Conservation (phyloP, 352 stramenopile genomes). For the Phytophthora cactorum region DNA sequence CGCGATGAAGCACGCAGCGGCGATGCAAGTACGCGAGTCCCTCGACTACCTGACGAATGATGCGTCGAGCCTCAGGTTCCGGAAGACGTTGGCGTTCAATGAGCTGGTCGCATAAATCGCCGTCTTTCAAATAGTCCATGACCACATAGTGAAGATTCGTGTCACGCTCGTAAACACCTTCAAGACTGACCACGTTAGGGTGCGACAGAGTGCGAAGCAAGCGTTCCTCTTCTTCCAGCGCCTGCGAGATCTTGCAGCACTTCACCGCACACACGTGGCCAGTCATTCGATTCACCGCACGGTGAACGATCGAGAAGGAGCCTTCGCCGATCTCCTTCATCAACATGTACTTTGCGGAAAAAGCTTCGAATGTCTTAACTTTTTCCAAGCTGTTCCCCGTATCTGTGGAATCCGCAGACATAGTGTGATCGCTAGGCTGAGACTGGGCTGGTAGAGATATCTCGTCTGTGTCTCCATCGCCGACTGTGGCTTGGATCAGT, state of each 20-base stretch:
- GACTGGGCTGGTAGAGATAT: constrained; percentile 1
- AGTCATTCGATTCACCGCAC: constrained; percentile 71
- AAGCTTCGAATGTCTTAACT: constrained; percentile 36
- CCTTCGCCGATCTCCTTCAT: constrained; percentile 87
- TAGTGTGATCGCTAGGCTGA: not conserved
- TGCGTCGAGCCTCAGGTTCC: constrained; percentile 56
- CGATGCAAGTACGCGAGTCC: constrained; percentile 71
- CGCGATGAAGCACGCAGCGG: constrained; percentile 69
- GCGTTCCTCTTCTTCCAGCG: constrained; percentile 72
- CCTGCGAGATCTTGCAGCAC: constrained; percentile 71
- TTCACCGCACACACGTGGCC: constrained; percentile 74
- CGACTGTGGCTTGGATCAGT: constrained; percentile 12
- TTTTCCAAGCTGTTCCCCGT: constrained; percentile 6
- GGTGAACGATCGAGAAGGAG: constrained; percentile 85
- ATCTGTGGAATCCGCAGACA: not conserved
- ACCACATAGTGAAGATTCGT: constrained; percentile 80
- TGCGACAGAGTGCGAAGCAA: constrained; percentile 69
- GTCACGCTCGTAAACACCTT: constrained; percentile 75
- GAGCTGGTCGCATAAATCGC: constrained; percentile 77
- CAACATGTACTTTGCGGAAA: constrained; percentile 68
- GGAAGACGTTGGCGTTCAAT: constrained; percentile 68
- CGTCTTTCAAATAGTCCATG: constrained; percentile 83
- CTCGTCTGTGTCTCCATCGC: constrained; percentile 8
- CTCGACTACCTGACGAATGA: constrained; percentile 68
- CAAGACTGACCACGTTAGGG: constrained; percentile 69